Evolutionary conservation across 371 early-diverging fungal genomes (phyloP).

Genomic region (Umbelopsis sp.): DNA sequence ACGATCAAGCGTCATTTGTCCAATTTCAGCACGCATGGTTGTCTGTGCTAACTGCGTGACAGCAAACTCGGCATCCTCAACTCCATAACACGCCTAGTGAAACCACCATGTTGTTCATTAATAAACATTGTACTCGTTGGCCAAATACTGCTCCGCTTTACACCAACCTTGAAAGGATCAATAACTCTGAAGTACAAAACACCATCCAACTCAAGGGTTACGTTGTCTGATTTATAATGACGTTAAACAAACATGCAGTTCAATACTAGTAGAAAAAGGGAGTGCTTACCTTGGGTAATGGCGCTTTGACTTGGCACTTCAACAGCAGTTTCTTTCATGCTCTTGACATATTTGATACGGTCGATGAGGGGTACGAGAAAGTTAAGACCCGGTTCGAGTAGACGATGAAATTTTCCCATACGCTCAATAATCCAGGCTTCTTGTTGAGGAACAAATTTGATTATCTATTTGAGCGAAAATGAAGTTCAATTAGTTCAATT

Average conservation of each 20-base stretch:
- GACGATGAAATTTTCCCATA: slow-evolving; percentile 84
- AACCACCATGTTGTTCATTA: neutral
- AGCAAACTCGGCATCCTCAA: slow-evolving; percentile 94
- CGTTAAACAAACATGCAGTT: too few relatives aligned
- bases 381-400: slow-evolving; percentile 91
- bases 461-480: slow-evolving; percentile 45
- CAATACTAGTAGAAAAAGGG: too few relatives aligned
- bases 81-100: slow-evolving; percentile 91
- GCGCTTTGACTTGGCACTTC: slow-evolving; percentile 95
- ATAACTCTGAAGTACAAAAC: slow-evolving; percentile 93
- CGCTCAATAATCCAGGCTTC: slow-evolving; percentile 95
- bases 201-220: slow-evolving; percentile 94
- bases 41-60: slow-evolving; percentile 97
- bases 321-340: slow-evolving; percentile 94
- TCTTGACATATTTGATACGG: slow-evolving; percentile 89
- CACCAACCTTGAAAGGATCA: slow-evolving; percentile 86
- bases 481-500: neutral
- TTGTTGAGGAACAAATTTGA: slow-evolving; percentile 98
- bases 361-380: slow-evolving; percentile 89
- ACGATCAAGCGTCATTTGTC: slow-evolving; percentile 95
- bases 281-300: slow-evolving; percentile 79
- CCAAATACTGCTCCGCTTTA: too few relatives aligned
- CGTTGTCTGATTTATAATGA: slow-evolving; percentile 76
- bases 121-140: too few relatives aligned
- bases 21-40: slow-evolving; percentile 98